Base-by-base conservation (phyloP, 306 rosid genomes). In the Cicer pinnatifidum region DNA sequence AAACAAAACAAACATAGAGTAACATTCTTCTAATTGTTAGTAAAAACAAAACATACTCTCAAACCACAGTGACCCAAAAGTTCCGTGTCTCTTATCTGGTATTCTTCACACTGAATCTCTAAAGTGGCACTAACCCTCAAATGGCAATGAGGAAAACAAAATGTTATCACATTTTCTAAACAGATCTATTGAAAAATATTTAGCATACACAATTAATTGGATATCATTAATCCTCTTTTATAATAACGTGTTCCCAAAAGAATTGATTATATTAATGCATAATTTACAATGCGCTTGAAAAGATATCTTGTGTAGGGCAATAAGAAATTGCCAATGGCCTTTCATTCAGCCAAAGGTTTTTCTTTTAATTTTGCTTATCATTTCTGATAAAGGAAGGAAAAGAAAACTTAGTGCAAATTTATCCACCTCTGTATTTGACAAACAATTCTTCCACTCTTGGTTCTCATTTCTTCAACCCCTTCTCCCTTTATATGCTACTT, bases 401-500 rank as follows among this genome's bases (percentile, higher is more conserved):
- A 12, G 15, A 28, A 56, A n/a, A 8, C 71, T 15, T 23, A 28
- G 58, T 19, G 35, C 67, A 63, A 41, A 78, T 52, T 28, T 54
- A 64, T 45, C 51, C 44, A 15, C 60, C 39, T 52, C 28, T 40
- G 77, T 61, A 51, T 71, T 70, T 28, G 58, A 73, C 72, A 61
- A 50, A 62, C 67, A 71, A 43, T 51, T 38, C 47, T n/a, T 51
- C 57, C 65, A 80, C 51, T 40, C 67, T 69, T 15, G 41, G 20
- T 77, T 40, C 58, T 68, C 52, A 61, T 41, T 50, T 66, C 46
- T 17, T 43, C 45, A 10, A 44, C 66, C 76, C 15, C 4, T 41
- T 54, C 17, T 23, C 9, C 58, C 40, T 47, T 76, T 9, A 15
- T 9, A 80, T 7, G 65, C 59, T 1, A 6, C 67, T 50, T 68